Evolutionary conservation across 805 yeast species (phyloP).

Genomic region (Ogataea degrootiae): DNA sequence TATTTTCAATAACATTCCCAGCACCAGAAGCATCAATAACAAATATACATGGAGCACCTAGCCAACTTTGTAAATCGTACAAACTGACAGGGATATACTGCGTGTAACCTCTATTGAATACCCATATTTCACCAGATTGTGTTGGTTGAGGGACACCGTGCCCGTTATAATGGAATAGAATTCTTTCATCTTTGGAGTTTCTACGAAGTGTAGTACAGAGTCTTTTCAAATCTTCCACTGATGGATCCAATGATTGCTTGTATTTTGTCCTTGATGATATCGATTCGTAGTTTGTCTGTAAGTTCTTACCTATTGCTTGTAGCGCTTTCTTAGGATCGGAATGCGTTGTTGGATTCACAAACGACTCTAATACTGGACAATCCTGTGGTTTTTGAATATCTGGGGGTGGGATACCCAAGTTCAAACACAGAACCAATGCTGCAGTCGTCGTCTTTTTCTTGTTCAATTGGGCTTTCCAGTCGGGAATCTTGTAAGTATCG

Average conservation of each 20-base stretch:
- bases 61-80: constrained; percentile 94
- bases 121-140: constrained; percentile 96
- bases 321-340: constrained; percentile 87
- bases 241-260: constrained; percentile 89
- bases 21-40: constrained; percentile 95
- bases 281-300: constrained; percentile 87
- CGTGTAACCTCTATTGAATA: constrained; percentile 92
- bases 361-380: constrained; percentile 86
- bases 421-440: constrained; percentile 84
- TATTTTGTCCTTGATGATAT: constrained; percentile 82
- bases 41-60: constrained; percentile 95
- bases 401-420: constrained; percentile 96
- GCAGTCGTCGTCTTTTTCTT: constrained; percentile 92
- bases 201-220: constrained; percentile 85
- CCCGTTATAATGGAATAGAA: constrained; percentile 92
- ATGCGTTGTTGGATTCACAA: constrained; percentile 83
- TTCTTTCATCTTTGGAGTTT: constrained; percentile 89
- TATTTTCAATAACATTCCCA: constrained; percentile 86
- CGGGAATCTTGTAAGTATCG: constrained; percentile 66
- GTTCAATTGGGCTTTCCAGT: constrained; percentile 89
- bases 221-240: constrained; percentile 90
- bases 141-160: constrained; percentile 99
- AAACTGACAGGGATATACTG: constrained; percentile 95
- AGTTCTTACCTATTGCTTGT: constrained; percentile 81
- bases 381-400: constrained; percentile 91